phyloP scores from a whole-genome alignment of 2,329 filamentous ascomycete species.

The Colletotrichum caudatum region DNA sequence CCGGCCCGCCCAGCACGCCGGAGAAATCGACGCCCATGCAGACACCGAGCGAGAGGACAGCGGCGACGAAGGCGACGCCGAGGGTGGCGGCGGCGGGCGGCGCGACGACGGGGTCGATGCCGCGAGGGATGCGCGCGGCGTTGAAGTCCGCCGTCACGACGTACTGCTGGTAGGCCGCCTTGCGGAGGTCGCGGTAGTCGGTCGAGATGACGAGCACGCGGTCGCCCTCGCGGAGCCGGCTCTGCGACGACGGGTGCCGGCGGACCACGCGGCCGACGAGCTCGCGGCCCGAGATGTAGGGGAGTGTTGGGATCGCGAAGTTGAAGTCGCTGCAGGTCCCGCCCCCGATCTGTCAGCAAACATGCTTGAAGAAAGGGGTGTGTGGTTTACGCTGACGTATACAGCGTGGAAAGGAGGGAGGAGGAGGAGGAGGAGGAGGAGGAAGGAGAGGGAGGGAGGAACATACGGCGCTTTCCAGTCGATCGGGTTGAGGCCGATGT shows the following conservation, averaged over 20 bases:
- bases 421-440: not conserved
- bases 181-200: slow-evolving; percentile 78
- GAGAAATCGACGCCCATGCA: slow-evolving; percentile 77
- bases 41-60: slow-evolving; percentile 74
- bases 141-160: slow-evolving; percentile 75
- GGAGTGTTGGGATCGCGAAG: slow-evolving; percentile 75
- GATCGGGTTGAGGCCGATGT: slow-evolving; percentile 80
- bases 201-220: slow-evolving; percentile 76
- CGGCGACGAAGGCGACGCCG: slow-evolving; percentile 79
- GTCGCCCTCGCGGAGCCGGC: slow-evolving; percentile 65
- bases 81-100: slow-evolving; percentile 70
- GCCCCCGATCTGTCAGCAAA: not conserved
- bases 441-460: not conserved
- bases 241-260: slow-evolving; percentile 44
- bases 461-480: slow-evolving; percentile 80
- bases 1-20: slow-evolving; percentile 64
- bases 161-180: slow-evolving; percentile 79
- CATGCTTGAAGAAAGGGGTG: not conserved
- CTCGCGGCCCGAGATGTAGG: slow-evolving; percentile 78
- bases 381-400: not conserved
- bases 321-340: slow-evolving; percentile 69
- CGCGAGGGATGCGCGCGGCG: slow-evolving; percentile 68
- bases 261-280: slow-evolving; percentile 72
- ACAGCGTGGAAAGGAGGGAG: not conserved
- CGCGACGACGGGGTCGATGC: slow-evolving; percentile 52